A percentile compares a stretch with the other conserved stretches of the same genome.
Evolutionary conservation across 768 basidiomycete genomes (phyloP).

Genomic region (Psilocybe cubensis): DNA sequence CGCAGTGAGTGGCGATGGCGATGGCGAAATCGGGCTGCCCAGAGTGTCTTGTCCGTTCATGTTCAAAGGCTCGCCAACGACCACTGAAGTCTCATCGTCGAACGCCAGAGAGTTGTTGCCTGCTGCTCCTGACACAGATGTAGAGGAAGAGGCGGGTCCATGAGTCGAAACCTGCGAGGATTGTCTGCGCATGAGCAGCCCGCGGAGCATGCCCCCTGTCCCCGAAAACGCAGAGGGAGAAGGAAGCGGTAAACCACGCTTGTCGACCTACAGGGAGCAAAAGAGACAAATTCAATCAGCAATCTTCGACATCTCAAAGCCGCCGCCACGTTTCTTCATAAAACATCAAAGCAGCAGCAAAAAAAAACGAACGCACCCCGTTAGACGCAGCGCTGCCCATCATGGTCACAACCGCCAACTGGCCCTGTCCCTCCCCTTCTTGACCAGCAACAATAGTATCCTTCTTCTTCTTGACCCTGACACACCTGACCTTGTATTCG

Average conservation of each 20-base stretch:
- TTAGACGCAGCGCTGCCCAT: slow-evolving; percentile 83
- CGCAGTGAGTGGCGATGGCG: neutral
- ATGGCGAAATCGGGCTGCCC: neutral
- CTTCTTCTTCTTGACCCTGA: slow-evolving; percentile 77
- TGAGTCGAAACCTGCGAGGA: slow-evolving; percentile 76
- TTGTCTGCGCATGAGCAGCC: slow-evolving; percentile 88
- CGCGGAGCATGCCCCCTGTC: slow-evolving; percentile 82
- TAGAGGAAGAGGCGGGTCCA: slow-evolving; percentile 14
- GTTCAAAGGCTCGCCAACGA: slow-evolving; percentile 45
- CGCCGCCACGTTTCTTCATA: no score
- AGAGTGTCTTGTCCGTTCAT: slow-evolving; percentile 14
- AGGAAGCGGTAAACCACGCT: slow-evolving; percentile 85
- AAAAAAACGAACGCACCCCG: slow-evolving; percentile 62
- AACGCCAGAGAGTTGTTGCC: slow-evolving; percentile 37
- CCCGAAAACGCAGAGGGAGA: slow-evolving; percentile 71
- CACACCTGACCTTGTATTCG: slow-evolving; percentile 89
- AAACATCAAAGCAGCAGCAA: neutral
- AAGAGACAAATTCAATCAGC: neutral
- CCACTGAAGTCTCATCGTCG: slow-evolving; percentile 51
- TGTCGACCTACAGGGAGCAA: slow-evolving; percentile 67
- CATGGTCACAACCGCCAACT: slow-evolving; percentile 75
- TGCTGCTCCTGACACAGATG: neutral
- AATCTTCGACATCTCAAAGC: no score
- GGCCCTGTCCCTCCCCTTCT: slow-evolving; percentile 32
- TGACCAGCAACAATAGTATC: slow-evolving; percentile 41